Percentiles rank a stretch among this genome's conserved stretches.
These are phyloP conservation scores for Lathyrus oleraceus DNA, from an alignment of 306 rosid species.

Conservation along the genomic window DNA sequence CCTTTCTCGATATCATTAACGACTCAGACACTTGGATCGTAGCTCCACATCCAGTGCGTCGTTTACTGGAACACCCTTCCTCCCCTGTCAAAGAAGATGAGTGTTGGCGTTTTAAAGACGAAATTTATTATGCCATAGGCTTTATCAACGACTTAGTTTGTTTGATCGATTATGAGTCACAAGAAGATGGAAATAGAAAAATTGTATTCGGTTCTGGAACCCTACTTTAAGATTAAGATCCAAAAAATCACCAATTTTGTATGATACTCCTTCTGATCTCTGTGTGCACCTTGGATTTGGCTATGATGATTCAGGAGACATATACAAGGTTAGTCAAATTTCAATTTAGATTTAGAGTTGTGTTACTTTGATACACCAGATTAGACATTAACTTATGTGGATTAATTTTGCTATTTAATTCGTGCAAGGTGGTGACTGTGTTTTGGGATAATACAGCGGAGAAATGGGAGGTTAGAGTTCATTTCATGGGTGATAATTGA, in stretches of 20 bases:
- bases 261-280: too few relatives aligned
- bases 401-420: too few relatives aligned
- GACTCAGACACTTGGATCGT: background rate
- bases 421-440: background rate
- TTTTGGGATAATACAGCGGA: background rate
- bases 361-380: too few relatives aligned
- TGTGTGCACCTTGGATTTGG: too few relatives aligned
- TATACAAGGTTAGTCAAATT: too few relatives aligned
- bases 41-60: background rate
- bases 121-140: background rate
- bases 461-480: background rate
- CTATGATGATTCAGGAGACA: background rate
- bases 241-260: background rate
- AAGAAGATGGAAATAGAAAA: background rate
- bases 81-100: background rate
- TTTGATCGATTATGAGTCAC: background rate
- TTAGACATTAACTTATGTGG: background rate
- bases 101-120: background rate
- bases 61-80: background rate
- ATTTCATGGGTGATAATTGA: background rate
- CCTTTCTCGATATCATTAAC: too few relatives aligned
- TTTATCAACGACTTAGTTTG: background rate
- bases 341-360: too few relatives aligned
- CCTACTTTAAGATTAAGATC: background rate
- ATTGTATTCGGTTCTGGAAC: background rate